Conservation (phyloP, 108 stramenopile genomes). For the Stephanodiscus triporus region DNA sequence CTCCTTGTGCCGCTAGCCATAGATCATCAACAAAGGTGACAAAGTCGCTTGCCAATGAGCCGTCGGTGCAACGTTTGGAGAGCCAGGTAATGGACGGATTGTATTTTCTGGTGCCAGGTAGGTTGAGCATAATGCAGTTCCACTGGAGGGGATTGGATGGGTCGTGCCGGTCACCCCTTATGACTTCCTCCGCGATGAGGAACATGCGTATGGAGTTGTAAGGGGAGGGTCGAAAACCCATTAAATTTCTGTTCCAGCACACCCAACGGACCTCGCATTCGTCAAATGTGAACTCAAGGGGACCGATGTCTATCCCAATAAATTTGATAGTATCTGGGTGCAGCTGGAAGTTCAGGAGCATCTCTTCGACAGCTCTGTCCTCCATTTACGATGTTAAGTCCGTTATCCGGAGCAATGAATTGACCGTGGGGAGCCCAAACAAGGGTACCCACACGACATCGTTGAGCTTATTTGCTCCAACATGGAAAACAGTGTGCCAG, state of each 20-base stretch:
- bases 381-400: constrained; percentile 10
- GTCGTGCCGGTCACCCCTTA: constrained; percentile 19
- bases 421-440: constrained; percentile 41
- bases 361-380: constrained; percentile 41
- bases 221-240: no score
- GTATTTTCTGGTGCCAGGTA: constrained; percentile 23
- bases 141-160: constrained; percentile 35
- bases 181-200: constrained; percentile 26
- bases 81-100: not conserved
- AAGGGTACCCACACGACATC: constrained; percentile 42
- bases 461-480: constrained; percentile 44
- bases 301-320: constrained; percentile 23
- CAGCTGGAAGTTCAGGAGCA: no score
- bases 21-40: constrained; percentile 42
- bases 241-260: constrained; percentile 29
- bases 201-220: constrained; percentile 27
- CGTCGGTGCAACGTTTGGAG: no score
- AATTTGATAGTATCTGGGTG: constrained; percentile 7
- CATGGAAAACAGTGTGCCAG: no score
- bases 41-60: not conserved
- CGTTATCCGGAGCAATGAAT: no score
- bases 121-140: constrained; percentile 26
- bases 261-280: not conserved
- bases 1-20: constrained; percentile 4
- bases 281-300: not conserved